Base-by-base conservation (phyloP, 2,329 filamentous ascomycete genomes). In the Pseudogymnoascus sp. region DNA sequence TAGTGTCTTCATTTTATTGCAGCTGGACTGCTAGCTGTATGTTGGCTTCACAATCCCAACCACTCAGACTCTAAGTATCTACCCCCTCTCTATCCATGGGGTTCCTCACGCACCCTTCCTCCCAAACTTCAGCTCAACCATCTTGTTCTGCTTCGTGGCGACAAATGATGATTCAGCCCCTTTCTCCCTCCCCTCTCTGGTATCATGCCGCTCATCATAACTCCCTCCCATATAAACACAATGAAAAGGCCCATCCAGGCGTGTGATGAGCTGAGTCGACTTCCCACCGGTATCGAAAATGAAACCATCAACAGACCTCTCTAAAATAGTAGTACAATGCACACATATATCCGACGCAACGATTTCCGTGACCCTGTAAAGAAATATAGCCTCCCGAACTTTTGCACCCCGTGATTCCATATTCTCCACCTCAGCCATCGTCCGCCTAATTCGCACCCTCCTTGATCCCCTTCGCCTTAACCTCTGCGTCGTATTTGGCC, bases 211-310 rank as follows among this genome's bases (percentile, higher is more conserved):
- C 48, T 35, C 48, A 33, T 55, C 29, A 21, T 21, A 55, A 55
- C 48, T 55, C 48, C 42, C 36, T 21, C 36, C 40, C 48, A 55
- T 55, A 55, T 55, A 55, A 33, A 55, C 48, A 55, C 18, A 55
- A 55, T 21, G 29, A 55, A 55, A 55, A 55, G 33, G 48, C 48
- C 48, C 15, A 55, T 55, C 13, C 29, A 29, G 29, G 48, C 12
- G 18, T 55, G 48, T 33, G 29, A 55, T 55, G 48, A 55, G 48
- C 48, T 55, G 48, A 33, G 29, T 18, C 48, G 48, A 55, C 48
- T 55, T 35, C 48, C 48, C 29, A 15, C 12, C n/a, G 3, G 4
- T 55, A 55, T 55, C 48, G 48, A 55, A 55, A 55, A 52, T 18
- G 29, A 35, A 55, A 35, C 29, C 48, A 55, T 35, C 29, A 55